Percentiles rank a stretch among this genome's conserved stretches.
Conservation (phyloP, 2,329 filamentous ascomycete species). For the Claviceps capensis region DNA sequence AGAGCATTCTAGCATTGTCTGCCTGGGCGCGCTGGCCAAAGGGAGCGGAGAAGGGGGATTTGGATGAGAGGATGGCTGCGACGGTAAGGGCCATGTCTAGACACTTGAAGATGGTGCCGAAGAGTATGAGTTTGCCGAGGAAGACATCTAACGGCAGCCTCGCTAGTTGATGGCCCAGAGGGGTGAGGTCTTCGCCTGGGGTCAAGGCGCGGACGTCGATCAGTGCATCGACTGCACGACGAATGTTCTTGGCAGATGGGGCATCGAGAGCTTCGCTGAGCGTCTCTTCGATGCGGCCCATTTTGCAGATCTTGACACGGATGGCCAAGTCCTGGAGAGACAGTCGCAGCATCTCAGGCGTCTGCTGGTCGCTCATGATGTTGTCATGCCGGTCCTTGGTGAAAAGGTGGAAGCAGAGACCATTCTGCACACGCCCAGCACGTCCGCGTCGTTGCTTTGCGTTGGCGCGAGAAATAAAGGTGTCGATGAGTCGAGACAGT, state of each 20-base stretch:
- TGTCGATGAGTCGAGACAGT: slow-evolving; percentile 78
- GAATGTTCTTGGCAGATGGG: slow-evolving; percentile 82
- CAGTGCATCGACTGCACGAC: slow-evolving; percentile 80
- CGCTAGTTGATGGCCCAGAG: slow-evolving; percentile 74
- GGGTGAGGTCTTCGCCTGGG: slow-evolving; percentile 65
- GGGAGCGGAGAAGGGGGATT: slow-evolving; percentile 81
- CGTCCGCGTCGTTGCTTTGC: slow-evolving; percentile 89
- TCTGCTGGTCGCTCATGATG: slow-evolving; percentile 81
- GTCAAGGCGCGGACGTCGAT: slow-evolving; percentile 89
- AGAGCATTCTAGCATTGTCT: slow-evolving; percentile 63
- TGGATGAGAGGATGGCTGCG: slow-evolving; percentile 85
- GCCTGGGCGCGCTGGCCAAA: slow-evolving; percentile 75
- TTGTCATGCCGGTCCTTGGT: slow-evolving; percentile 80
- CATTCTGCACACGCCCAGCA: slow-evolving; percentile 89
- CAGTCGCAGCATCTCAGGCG: slow-evolving; percentile 86
- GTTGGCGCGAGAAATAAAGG: slow-evolving; percentile 90
- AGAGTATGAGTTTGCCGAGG: slow-evolving; percentile 80
- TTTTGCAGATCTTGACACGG: slow-evolving; percentile 91
- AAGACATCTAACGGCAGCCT: slow-evolving; percentile 87
- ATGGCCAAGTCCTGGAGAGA: slow-evolving; percentile 92
- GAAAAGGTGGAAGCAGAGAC: slow-evolving; percentile 91
- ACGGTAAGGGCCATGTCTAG: slow-evolving; percentile 85
- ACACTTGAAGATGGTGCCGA: slow-evolving; percentile 78
- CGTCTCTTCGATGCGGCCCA: slow-evolving; percentile 85
- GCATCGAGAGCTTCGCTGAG: slow-evolving; percentile 79